A percentile compares a stretch with the other conserved stretches of the same genome.
Conservation (phyloP, 192 early-diverging fungal genomes). For the Spizellomyces punctatus region DNA sequence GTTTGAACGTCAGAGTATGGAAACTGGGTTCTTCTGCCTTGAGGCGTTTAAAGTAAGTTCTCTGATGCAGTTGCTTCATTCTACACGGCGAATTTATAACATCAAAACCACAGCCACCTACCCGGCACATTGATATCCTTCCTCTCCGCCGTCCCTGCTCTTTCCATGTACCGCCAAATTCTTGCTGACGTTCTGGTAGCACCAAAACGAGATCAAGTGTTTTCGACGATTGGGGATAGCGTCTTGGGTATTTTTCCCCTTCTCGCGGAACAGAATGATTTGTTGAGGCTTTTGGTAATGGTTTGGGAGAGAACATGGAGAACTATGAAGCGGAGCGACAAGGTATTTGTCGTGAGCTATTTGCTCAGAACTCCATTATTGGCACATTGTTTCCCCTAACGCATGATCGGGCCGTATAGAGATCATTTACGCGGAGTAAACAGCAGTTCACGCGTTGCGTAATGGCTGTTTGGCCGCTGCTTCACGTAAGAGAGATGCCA, state of each 20-base stretch:
- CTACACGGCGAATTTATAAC: neutral
- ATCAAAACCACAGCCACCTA: slow-evolving; percentile 35
- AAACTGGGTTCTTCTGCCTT: slow-evolving; percentile 43
- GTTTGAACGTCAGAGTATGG: slow-evolving; percentile 48
- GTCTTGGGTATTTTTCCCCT: slow-evolving; percentile 40
- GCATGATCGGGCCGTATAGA: slow-evolving; percentile 4
- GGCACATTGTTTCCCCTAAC: neutral
- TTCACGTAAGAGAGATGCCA: slow-evolving; percentile 40
- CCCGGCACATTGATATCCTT: slow-evolving; percentile 43
- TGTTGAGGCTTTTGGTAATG: slow-evolving; percentile 40
- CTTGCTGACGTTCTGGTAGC: slow-evolving; percentile 39
- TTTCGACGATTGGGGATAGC: neutral
- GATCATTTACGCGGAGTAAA: neutral
- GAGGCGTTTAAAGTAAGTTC: slow-evolving; percentile 46
- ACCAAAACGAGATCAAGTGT: slow-evolving; percentile 17
- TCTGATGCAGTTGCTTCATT: neutral
- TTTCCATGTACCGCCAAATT: slow-evolving; percentile 48
- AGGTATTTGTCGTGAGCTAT: neutral
- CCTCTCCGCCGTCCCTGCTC: slow-evolving; percentile 39
- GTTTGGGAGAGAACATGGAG: slow-evolving; percentile 45
- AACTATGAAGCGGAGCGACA: slow-evolving; percentile 24
- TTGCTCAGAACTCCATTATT: neutral
- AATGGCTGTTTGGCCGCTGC: slow-evolving; percentile 46
- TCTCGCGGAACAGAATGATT: slow-evolving; percentile 44
- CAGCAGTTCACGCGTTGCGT: slow-evolving; percentile 7